phyloP scores from a whole-genome alignment of 176 grass and related monocot species.

The Sorghum bicolor region Sorghum_bicolor_NCBIv3 NC_012873.2:59108501-59109000 shows the following conservation, averaged over 20 bases:
- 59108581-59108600: conserved; percentile 85
- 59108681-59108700: conserved; percentile 48
- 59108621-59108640: neutral
- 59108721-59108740: neutral
- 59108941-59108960: conserved; percentile 55
- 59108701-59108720: conserved; percentile 36
- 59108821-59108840: conserved; percentile 49
- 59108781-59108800: conserved; percentile 42
- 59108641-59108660: neutral
- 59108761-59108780: conserved; percentile 48
- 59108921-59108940: neutral
- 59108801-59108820: conserved; percentile 29
- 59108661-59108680: conserved; percentile 51
- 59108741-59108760: conserved; percentile 45
- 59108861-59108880: conserved; percentile 45
- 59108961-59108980: conserved; percentile 26
- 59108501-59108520: neutral
- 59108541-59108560: neutral
- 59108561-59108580: conserved; percentile 41
- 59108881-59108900: conserved; percentile 47
- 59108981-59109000: conserved; percentile 60
- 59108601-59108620: conserved; percentile 45
- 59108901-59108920: neutral
- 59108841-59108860: conserved; percentile 41
- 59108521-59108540: neutral